Percentiles rank a stretch among this genome's conserved stretches.
phyloP scores from a whole-genome alignment of 148 eudicot genomes.

The Linanthus parryae region DNA sequence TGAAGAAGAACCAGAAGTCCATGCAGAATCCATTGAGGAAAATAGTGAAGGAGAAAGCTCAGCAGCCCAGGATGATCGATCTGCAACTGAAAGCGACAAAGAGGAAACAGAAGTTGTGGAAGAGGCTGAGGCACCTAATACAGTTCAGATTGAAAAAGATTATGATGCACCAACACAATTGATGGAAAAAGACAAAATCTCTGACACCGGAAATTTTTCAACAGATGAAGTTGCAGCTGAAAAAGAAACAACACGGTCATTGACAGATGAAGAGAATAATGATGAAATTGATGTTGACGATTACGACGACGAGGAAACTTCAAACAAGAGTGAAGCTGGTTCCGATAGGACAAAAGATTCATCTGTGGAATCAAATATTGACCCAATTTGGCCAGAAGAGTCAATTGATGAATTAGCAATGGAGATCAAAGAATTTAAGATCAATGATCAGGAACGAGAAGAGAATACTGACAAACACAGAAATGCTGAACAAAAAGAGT shows the following conservation, averaged over 20 bases:
- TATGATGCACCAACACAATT: background rate
- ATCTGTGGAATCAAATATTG: constrained; percentile 16
- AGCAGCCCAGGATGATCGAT: background rate
- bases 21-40: background rate
- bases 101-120: background rate
- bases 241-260: background rate
- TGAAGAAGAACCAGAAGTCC: background rate
- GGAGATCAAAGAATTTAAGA: constrained; percentile 1
- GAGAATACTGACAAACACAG: constrained; percentile 7
- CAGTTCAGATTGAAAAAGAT: background rate
- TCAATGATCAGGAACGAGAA: background rate
- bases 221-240: constrained; percentile 1
- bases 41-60: background rate
- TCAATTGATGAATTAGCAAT: constrained; percentile 1
- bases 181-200: background rate
- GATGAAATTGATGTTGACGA: background rate
- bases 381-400: constrained; percentile 16
- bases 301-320: background rate
- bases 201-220: background rate
- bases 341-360: background rate
- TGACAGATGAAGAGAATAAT: background rate
- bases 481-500: background rate
- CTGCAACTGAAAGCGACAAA: background rate
- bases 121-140: background rate
- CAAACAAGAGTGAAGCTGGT: background rate